phyloP scores from a whole-genome alignment of 108 stramenopile species.

The Nannochloropsis gaditana region DNA sequence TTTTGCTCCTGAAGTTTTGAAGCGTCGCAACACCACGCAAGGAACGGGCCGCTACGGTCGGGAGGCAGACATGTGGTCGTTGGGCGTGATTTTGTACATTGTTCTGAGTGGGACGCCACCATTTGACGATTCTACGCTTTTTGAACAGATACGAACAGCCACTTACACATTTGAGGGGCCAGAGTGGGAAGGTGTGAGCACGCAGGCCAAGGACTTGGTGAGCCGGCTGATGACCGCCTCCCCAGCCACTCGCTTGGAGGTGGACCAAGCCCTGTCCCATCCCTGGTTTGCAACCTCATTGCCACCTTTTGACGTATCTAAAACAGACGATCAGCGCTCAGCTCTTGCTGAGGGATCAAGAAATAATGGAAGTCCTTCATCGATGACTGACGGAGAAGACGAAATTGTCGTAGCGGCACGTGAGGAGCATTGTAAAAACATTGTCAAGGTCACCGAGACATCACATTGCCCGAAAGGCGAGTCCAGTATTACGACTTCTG shows the following conservation, averaged over 20 bases:
- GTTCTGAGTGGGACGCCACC: constrained; percentile 55
- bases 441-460: too few relatives aligned
- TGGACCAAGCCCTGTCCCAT: constrained; percentile 52
- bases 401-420: too few relatives aligned
- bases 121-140: constrained; percentile 39
- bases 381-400: too few relatives aligned
- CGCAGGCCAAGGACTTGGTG: constrained; percentile 51
- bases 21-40: constrained; percentile 46
- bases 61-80: constrained; percentile 56
- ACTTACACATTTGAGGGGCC: constrained; percentile 42
- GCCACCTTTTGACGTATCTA: too few relatives aligned
- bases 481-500: too few relatives aligned
- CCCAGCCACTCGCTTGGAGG: constrained; percentile 46
- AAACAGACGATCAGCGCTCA: too few relatives aligned
- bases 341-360: too few relatives aligned
- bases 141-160: constrained; percentile 38
- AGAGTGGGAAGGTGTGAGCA: constrained; percentile 48
- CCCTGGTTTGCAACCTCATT: constrained; percentile 34
- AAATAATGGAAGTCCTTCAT: too few relatives aligned
- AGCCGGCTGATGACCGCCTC: constrained; percentile 40
- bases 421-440: too few relatives aligned
- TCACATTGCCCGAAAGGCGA: too few relatives aligned
- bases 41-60: constrained; percentile 46
- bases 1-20: constrained; percentile 56
- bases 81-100: constrained; percentile 57